These are phyloP conservation scores for Podospora anserina DNA, from an alignment of 495 filamentous ascomycete species.

Conservation along the genomic window DNA sequence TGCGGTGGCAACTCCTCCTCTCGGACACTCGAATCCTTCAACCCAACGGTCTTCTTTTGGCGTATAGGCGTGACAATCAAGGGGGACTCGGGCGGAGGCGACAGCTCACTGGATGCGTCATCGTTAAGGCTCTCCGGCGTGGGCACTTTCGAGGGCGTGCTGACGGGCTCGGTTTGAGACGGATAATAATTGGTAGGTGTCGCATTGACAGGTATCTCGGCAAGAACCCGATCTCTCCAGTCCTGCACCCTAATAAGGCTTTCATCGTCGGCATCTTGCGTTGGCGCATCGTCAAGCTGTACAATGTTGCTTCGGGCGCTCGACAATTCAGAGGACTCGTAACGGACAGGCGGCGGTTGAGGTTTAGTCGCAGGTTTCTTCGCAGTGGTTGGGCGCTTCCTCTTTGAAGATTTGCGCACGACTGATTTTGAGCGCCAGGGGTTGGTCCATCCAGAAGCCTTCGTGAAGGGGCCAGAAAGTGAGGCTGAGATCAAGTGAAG, in stretches of 20 bases:
- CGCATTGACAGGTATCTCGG: neutral
- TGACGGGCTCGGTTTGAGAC: conserved; percentile 5
- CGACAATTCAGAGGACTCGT: conserved; percentile 26
- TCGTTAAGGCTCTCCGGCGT: neutral
- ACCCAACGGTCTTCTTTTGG: neutral
- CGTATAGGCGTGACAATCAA: neutral
- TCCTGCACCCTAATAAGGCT: conserved; percentile 13
- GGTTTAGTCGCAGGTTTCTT: neutral
- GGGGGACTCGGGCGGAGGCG: neutral
- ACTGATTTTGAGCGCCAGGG: conserved; percentile 50
- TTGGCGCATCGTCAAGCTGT: conserved; percentile 10
- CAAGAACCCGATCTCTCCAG: conserved; percentile 23
- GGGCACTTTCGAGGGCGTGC: conserved; percentile 14
- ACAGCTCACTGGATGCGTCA: neutral
- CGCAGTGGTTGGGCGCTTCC: conserved; percentile 6
- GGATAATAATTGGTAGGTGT: neutral
- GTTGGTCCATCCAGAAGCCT: conserved; percentile 56
- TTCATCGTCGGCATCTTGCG: conserved; percentile 14
- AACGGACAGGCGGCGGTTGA: conserved; percentile 15
- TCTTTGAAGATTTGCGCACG: conserved; percentile 1
- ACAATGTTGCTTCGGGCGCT: conserved; percentile 29
- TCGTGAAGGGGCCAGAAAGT: conserved; percentile 61
- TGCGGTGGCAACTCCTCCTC: neutral
- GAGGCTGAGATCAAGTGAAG: conserved; percentile 60
- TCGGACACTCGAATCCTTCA: neutral